phyloP scores from a whole-genome alignment of 2,329 filamentous ascomycete species.

The Sporothrix sp. region DNA sequence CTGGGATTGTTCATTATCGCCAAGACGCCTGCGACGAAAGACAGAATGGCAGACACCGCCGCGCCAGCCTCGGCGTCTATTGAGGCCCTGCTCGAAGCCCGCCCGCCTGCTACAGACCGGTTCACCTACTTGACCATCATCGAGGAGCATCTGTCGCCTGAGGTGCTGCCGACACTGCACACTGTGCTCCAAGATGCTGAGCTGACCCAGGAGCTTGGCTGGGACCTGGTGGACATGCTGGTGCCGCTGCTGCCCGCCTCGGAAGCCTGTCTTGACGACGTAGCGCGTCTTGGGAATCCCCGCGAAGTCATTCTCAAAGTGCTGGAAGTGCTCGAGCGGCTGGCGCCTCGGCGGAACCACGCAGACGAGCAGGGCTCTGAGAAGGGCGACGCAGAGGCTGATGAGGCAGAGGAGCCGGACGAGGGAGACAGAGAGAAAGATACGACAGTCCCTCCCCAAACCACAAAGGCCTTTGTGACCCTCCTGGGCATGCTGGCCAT shows the following conservation, averaged over 20 bases:
- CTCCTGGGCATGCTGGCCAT: conserved; percentile 42
- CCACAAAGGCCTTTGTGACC: conserved; percentile 12
- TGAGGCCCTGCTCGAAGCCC: conserved; percentile 38
- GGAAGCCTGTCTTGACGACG: conserved; percentile 61
- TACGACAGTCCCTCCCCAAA: conserved; percentile 16
- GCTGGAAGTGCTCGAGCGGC: conserved; percentile 57
- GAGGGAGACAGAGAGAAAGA: conserved; percentile 18
- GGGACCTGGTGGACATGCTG: conserved; percentile 72
- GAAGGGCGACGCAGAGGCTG: conserved; percentile 21
- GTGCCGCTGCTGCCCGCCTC: conserved; percentile 57
- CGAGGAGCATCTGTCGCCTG: conserved; percentile 59
- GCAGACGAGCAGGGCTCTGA: conserved; percentile 25
- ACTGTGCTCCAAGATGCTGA: conserved; percentile 49
- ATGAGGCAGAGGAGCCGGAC: conserved; percentile 24
- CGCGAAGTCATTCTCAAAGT: conserved; percentile 74
- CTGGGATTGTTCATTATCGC: too few species aligned
- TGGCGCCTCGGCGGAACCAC: conserved; percentile 34
- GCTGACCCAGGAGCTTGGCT: conserved; percentile 68
- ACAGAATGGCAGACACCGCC: conserved; percentile 10
- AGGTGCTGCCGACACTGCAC: conserved; percentile 57
- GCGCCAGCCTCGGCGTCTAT: conserved; percentile 22
- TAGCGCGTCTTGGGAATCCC: conserved; percentile 69
- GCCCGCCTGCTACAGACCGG: conserved; percentile 49
- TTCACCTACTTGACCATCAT: conserved; percentile 72
- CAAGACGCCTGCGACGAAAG: too few species aligned